These are phyloP conservation scores for Aspergillus sparsus DNA, from an alignment of 495 filamentous ascomycete genomes.

Conservation along the genomic window DNA sequence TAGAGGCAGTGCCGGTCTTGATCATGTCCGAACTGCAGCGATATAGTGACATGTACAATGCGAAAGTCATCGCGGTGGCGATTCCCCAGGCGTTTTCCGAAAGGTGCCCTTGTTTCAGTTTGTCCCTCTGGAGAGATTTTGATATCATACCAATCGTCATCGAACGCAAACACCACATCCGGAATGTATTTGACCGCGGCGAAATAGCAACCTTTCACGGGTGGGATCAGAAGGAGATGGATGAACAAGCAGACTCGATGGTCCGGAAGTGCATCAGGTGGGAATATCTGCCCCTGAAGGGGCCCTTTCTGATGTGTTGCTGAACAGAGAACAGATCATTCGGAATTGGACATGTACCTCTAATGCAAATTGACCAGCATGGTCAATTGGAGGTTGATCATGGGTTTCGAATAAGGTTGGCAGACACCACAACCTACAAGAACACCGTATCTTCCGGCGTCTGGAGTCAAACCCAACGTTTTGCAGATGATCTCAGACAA, in stretches of 20 bases:
- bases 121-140: slow-evolving; percentile 13
- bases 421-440: neutral
- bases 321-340: slow-evolving; percentile 8
- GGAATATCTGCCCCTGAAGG: neutral
- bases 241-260: slow-evolving; percentile 20
- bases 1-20: neutral
- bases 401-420: slow-evolving; percentile 8
- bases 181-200: slow-evolving; percentile 6
- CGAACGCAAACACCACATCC: neutral
- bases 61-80: slow-evolving; percentile 11
- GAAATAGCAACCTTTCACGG: slow-evolving; percentile 12
- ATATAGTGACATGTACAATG: slow-evolving; percentile 7
- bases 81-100: slow-evolving; percentile 5
- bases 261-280: slow-evolving; percentile 20
- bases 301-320: neutral
- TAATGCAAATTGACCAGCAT: slow-evolving; percentile 9
- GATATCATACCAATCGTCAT: slow-evolving; percentile 15
- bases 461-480: slow-evolving; percentile 12
- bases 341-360: slow-evolving; percentile 18
- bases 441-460: slow-evolving; percentile 3
- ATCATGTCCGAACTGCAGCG: neutral
- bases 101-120: slow-evolving; percentile 11
- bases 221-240: slow-evolving; percentile 14
- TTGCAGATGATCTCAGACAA: slow-evolving; percentile 7
- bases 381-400: slow-evolving; percentile 15